phyloP scores from a whole-genome alignment of 352 stramenopile genomes.

The Lagenidium giganteum region DNA sequence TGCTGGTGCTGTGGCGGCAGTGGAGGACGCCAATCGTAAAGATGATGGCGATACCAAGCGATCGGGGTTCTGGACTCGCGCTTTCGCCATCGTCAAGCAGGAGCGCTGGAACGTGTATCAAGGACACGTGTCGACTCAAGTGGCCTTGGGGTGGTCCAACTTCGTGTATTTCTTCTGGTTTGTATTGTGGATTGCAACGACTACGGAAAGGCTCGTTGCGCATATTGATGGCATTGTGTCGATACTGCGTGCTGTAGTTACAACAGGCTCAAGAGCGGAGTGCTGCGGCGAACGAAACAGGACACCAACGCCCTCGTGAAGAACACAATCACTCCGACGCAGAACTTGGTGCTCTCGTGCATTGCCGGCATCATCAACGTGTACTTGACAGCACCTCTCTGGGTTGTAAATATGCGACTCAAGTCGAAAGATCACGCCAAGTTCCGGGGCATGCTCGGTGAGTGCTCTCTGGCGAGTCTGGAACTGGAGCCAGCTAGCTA shows the following conservation, averaged over 20 bases:
- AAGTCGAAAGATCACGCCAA: conserved; percentile 79
- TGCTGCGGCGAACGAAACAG: conserved; percentile 27
- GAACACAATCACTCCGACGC: conserved; percentile 35
- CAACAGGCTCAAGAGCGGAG: conserved; percentile 58
- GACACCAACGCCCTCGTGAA: conserved; percentile 21
- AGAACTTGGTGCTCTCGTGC: conserved; percentile 56
- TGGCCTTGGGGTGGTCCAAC: conserved; percentile 74
- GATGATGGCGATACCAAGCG: conserved; percentile 2
- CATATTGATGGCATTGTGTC: background rate
- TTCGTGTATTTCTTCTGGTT: conserved; percentile 90
- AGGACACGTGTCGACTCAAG: conserved; percentile 69
- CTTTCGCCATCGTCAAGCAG: conserved; percentile 40
- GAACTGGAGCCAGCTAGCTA: too few relatives aligned
- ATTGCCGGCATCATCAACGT: conserved; percentile 88
- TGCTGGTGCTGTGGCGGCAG: conserved; percentile 12
- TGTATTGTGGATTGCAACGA: background rate
- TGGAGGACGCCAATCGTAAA: conserved; percentile 23
- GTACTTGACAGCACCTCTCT: conserved; percentile 83
- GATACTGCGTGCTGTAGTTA: conserved; percentile 24
- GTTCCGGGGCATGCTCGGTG: conserved; percentile 36
- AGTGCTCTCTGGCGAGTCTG: conserved; percentile 22
- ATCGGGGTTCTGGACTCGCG: conserved; percentile 34
- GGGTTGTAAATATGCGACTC: conserved; percentile 92
- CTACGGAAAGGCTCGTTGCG: too few relatives aligned
- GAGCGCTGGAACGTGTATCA: conserved; percentile 78